These are phyloP conservation scores for Prunus mira DNA, from an alignment of 306 rosid genomes.

Conservation along the genomic window DNA sequence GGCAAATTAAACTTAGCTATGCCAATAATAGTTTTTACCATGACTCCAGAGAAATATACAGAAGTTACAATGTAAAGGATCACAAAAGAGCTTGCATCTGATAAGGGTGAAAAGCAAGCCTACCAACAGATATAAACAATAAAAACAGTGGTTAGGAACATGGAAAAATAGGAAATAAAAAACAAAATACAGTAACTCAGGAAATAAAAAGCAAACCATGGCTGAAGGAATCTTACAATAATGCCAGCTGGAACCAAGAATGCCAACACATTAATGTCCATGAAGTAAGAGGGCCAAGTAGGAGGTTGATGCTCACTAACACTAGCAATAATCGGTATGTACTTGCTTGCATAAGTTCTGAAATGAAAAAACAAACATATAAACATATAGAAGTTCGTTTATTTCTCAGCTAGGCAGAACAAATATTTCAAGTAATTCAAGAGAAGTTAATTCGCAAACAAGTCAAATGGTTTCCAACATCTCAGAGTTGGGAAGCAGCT, in stretches of 20 bases:
- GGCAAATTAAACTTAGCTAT: conserved; percentile 8
- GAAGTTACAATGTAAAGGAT: conserved; percentile 82
- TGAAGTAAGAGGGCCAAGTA: conserved; percentile 99
- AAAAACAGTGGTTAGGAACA: conserved; percentile 15
- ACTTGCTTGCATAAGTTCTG: conserved; percentile 99
- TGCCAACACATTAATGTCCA: conserved; percentile 98
- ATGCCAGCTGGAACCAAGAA: conserved; percentile 99
- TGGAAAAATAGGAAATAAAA: conserved; percentile 10
- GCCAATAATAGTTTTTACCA: conserved; percentile 58
- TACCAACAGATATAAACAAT: conserved; percentile 37
- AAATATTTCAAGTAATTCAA: background rate
- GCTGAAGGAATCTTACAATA: conserved; percentile 46
- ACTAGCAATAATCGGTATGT: conserved; percentile 98
- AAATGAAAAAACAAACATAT: conserved; percentile 15
- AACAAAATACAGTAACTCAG: background rate
- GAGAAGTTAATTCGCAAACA: background rate
- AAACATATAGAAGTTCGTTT: background rate
- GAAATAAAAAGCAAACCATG: background rate
- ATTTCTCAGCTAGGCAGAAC: background rate
- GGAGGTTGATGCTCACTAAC: conserved; percentile 99
- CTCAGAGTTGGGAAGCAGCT: conserved; percentile 4
- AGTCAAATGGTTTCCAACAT: background rate
- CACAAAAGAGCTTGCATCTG: conserved; percentile 96
- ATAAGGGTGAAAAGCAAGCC: conserved; percentile 93
- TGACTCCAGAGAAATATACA: conserved; percentile 96